These are phyloP conservation scores for Entophlyctis luteolus DNA, from an alignment of 192 early-diverging fungal genomes.

Conservation along the genomic window DNA sequence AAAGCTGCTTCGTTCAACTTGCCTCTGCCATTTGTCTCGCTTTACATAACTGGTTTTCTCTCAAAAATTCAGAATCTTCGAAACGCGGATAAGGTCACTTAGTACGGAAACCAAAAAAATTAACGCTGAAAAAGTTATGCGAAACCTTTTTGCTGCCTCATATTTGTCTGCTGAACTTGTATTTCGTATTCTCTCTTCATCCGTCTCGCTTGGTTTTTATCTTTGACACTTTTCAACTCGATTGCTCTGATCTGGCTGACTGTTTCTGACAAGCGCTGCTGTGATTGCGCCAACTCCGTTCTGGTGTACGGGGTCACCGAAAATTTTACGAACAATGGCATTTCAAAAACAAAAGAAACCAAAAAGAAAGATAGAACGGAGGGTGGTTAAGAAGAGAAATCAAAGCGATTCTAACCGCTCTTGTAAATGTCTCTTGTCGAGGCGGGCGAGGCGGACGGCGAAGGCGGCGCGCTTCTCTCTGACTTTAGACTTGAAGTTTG, in stretches of 20 bases:
- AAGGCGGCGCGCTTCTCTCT: conserved; percentile 21
- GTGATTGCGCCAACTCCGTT: conserved; percentile 18
- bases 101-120: no score
- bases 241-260: conserved; percentile 21
- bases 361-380: no score
- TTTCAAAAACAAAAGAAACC: no score
- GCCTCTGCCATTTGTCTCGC: conserved; percentile 26
- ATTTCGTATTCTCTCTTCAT: conserved; percentile 27
- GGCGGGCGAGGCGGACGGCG: conserved; percentile 6
- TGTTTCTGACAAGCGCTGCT: conserved; percentile 16
- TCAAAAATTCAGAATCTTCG: conserved; percentile 23
- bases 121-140: no score
- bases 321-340: background rate
- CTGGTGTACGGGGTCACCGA: no score
- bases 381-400: no score
- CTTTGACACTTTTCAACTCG: conserved; percentile 21
- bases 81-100: no score
- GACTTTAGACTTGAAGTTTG: conserved; percentile 10
- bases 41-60: conserved; percentile 28
- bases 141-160: conserved; percentile 29
- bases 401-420: conserved; percentile 18
- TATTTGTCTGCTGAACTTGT: conserved; percentile 8
- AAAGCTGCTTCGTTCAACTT: no score
- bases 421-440: conserved; percentile 11
- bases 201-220: conserved; percentile 12